These are phyloP conservation scores for Xylariaceae sp. DNA, from an alignment of 2,329 filamentous ascomycete genomes.

Conservation along the genomic window DNA sequence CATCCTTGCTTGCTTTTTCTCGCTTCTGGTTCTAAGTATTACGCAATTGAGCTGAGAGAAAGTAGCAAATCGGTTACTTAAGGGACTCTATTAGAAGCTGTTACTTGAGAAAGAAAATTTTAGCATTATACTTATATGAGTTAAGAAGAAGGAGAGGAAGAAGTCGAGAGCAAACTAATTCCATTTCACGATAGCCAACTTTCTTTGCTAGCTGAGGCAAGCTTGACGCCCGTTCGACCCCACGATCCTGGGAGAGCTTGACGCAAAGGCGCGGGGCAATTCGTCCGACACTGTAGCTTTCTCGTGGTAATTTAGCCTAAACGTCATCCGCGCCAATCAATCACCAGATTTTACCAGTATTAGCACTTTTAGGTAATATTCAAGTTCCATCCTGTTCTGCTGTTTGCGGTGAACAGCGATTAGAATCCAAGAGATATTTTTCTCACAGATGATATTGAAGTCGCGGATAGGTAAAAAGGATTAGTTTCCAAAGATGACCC, in stretches of 20 bases:
- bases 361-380: too few species aligned
- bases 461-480: not conserved
- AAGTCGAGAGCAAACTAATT: not conserved
- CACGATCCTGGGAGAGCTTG: constrained; percentile 17
- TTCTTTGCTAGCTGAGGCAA: not conserved
- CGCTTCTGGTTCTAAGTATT: not conserved
- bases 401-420: too few species aligned
- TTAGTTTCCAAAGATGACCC: not conserved
- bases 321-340: constrained; percentile 25
- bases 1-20: constrained; percentile 37
- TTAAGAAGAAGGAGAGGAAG: too few species aligned
- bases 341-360: too few species aligned
- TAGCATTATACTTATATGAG: constrained; percentile 16
- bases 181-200: constrained; percentile 21
- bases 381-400: too few species aligned
- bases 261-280: constrained; percentile 26
- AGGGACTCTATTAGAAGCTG: constrained; percentile 10
- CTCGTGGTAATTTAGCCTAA: constrained; percentile 27
- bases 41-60: too few species aligned
- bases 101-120: not conserved
- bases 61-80: not conserved
- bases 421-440: too few species aligned
- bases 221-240: constrained; percentile 14
- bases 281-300: constrained; percentile 9
- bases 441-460: not conserved